Conservation (phyloP, 805 yeast species). For the Huiozyma sinensis region DNA sequence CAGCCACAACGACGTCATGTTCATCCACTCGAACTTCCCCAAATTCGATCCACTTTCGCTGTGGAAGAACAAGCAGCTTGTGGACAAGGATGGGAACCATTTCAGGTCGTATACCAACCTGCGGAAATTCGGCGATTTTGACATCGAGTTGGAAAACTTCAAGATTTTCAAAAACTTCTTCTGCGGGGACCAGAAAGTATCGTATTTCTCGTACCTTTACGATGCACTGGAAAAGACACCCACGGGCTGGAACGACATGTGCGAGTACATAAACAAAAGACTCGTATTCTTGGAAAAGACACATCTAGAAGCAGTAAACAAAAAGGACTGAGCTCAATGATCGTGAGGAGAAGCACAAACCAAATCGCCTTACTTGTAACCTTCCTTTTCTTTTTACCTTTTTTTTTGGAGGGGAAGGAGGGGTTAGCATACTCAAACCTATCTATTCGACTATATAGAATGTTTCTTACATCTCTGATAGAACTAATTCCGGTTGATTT, state of each 20-base stretch:
- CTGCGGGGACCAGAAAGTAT: constrained; percentile 8
- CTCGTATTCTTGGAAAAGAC: constrained; percentile 13
- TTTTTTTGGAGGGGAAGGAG: too few relatives aligned
- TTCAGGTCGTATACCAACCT: constrained; percentile 16
- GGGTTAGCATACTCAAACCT: too few relatives aligned
- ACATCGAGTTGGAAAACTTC: constrained; percentile 22
- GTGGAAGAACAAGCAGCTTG: constrained; percentile 15
- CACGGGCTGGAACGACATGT: constrained; percentile 13
- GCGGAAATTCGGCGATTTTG: constrained; percentile 14
- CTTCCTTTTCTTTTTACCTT: too few relatives aligned
- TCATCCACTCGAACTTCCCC: constrained; percentile 33
- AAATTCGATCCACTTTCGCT: constrained; percentile 29
- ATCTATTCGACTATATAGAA: too few relatives aligned
- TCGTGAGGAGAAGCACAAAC: neutral
- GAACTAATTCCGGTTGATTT: too few relatives aligned
- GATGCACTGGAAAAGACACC: constrained; percentile 9
- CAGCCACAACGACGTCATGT: constrained; percentile 15
- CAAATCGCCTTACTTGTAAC: too few relatives aligned
- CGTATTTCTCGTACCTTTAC: constrained; percentile 14
- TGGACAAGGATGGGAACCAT: constrained; percentile 15
- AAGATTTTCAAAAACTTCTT: constrained; percentile 13
- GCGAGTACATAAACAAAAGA: constrained; percentile 17
- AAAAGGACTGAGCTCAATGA: neutral
- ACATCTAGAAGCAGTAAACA: constrained; percentile 12
- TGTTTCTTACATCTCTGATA: too few relatives aligned